A percentile compares a stretch with the other conserved stretches of the same genome.
Evolutionary conservation across 2,329 filamentous ascomycete species (phyloP).

Genomic region (Diaporthe sp.): DNA sequence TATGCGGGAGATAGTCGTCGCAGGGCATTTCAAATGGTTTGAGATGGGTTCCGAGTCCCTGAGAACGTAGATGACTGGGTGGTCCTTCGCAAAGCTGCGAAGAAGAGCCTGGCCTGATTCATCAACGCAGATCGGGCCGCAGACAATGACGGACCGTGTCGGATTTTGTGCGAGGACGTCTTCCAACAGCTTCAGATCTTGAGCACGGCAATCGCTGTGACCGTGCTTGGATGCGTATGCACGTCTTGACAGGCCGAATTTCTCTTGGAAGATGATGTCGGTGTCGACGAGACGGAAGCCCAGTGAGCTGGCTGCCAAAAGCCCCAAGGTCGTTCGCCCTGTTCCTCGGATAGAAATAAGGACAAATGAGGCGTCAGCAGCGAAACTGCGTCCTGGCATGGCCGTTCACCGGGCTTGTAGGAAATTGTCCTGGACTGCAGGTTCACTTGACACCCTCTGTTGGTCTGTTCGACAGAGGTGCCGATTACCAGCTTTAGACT

Average conservation of each 20-base stretch:
- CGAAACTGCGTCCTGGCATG: conserved; percentile 18
- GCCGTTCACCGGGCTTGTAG: neutral
- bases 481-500: neutral
- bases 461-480: neutral
- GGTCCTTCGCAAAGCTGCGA: conserved; percentile 65
- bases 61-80: conserved; percentile 72
- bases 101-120: conserved; percentile 66
- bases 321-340: conserved; percentile 20
- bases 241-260: conserved; percentile 67
- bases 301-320: conserved; percentile 42
- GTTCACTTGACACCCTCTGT: neutral
- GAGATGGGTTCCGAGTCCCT: neutral
- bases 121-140: conserved; percentile 66
- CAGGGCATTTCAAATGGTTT: neutral
- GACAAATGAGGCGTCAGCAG: conserved; percentile 16
- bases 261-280: conserved; percentile 70
- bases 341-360: conserved; percentile 12
- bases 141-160: conserved; percentile 71
- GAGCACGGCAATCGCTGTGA: neutral
- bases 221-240: conserved; percentile 66
- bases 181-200: conserved; percentile 1
- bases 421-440: neutral
- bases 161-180: conserved; percentile 62
- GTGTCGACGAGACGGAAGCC: conserved; percentile 72
- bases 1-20: neutral